Conservation (phyloP, 331 rosid genomes). For the Quercus tomentella region DNA sequence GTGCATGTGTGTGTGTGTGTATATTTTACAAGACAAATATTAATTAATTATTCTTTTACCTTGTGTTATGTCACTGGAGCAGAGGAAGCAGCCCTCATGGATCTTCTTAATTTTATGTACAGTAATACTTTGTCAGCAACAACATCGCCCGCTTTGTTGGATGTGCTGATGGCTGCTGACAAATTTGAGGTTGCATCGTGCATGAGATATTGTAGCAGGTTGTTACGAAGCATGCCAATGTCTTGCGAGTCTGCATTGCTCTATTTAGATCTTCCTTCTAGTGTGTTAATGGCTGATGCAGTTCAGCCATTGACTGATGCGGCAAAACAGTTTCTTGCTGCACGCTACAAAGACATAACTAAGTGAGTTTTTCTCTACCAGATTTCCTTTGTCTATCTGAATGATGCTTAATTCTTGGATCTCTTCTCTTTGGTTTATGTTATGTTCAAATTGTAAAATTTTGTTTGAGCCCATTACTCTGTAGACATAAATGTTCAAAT, state of each 20-base stretch:
- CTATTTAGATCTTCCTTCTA: constrained; percentile 50
- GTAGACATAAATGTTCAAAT: neutral
- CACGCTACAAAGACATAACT: constrained; percentile 35
- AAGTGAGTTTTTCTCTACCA: constrained; percentile 28
- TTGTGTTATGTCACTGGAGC: constrained; percentile 26
- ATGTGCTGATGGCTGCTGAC: constrained; percentile 54
- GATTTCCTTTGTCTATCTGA: neutral
- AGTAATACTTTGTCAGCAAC: constrained; percentile 28
- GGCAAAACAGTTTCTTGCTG: constrained; percentile 45
- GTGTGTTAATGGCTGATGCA: constrained; percentile 40
- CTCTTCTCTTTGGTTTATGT: neutral
- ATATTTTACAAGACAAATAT: neutral
- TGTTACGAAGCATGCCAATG: constrained; percentile 37
- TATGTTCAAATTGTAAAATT: neutral
- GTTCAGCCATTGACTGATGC: constrained; percentile 47
- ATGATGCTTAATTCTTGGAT: neutral
- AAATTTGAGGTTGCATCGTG: constrained; percentile 53
- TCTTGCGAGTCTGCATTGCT: constrained; percentile 44
- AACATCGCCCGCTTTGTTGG: constrained; percentile 35
- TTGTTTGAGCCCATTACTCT: neutral
- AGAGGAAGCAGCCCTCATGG: constrained; percentile 58
- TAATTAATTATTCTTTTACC: neutral
- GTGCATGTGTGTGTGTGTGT: neutral
- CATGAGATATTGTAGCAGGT: constrained; percentile 42
- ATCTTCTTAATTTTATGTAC: constrained; percentile 51